Percentiles rank a stretch among this genome's conserved stretches.
These are phyloP conservation scores for Tremella fuciformis DNA, from an alignment of 768 basidiomycete genomes.

Conservation along the genomic window DNA sequence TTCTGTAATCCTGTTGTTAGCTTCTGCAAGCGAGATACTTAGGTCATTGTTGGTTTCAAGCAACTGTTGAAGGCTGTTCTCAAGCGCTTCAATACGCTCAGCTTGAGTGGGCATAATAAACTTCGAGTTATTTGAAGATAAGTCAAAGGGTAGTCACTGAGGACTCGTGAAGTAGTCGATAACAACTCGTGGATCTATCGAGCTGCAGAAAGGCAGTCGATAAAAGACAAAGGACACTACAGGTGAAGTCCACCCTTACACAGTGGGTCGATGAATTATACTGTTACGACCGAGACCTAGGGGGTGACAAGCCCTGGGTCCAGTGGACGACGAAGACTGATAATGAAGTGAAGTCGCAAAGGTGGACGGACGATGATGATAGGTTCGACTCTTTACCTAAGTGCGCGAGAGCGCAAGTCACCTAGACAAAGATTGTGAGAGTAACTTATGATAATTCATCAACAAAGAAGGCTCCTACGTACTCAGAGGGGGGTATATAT, in stretches of 20 bases:
- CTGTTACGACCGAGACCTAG: conserved; percentile 1
- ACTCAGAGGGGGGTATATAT: too few relatives aligned
- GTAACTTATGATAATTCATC: too few relatives aligned
- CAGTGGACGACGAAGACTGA: too few relatives aligned
- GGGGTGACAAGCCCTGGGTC: too few relatives aligned
- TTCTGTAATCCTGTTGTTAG: neutral
- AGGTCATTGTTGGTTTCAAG: neutral
- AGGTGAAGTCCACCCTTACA: neutral
- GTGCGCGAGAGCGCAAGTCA: too few relatives aligned
- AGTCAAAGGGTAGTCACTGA: neutral
- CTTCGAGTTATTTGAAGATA: neutral
- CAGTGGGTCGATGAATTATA: conserved; percentile 2
- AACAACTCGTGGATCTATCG: too few relatives aligned
- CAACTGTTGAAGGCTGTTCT: neutral
- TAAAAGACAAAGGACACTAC: neutral
- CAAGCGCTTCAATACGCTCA: conserved; percentile 13
- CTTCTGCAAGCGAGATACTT: neutral
- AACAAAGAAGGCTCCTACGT: too few relatives aligned
- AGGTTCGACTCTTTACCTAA: too few relatives aligned
- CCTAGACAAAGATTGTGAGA: too few relatives aligned
- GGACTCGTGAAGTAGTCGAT: neutral
- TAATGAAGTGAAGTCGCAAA: too few relatives aligned
- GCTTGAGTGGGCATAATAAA: conserved; percentile 16
- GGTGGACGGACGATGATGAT: too few relatives aligned
- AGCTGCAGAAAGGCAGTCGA: too few relatives aligned